These are phyloP conservation scores for Cicer cuneatum DNA, from an alignment of 306 rosid genomes.

Conservation along the genomic window DNA sequence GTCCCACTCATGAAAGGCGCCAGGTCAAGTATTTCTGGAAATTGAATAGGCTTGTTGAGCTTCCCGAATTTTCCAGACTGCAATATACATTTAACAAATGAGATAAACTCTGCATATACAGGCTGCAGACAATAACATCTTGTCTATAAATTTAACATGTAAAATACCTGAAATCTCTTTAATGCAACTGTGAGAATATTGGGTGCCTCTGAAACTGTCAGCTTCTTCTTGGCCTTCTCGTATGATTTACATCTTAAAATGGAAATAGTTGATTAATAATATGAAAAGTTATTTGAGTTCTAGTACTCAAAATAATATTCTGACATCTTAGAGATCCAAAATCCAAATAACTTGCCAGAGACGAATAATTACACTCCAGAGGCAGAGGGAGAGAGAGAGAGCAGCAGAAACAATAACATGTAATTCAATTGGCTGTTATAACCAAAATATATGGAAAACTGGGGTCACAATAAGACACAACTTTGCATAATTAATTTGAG, in stretches of 20 bases:
- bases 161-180: slow-evolving; percentile 91
- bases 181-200: slow-evolving; percentile 94
- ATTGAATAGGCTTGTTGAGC: slow-evolving; percentile 86
- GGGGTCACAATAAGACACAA: slow-evolving; percentile 21
- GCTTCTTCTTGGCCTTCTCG: slow-evolving; percentile 94
- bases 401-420: background rate
- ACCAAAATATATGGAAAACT: background rate
- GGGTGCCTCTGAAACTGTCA: slow-evolving; percentile 91
- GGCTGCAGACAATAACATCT: slow-evolving; percentile 19
- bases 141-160: slow-evolving; percentile 24
- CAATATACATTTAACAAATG: slow-evolving; percentile 29
- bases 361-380: background rate
- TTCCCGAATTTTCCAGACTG: slow-evolving; percentile 98
- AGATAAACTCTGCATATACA: slow-evolving; percentile 27
- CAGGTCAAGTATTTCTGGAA: slow-evolving; percentile 84
- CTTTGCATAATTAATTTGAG: background rate
- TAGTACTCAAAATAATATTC: slow-evolving; percentile 23
- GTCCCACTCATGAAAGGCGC: slow-evolving; percentile 92
- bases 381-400: background rate
- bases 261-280: slow-evolving; percentile 38
- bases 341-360: slow-evolving; percentile 3
- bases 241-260: slow-evolving; percentile 82
- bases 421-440: background rate
- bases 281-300: slow-evolving; percentile 18
- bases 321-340: background rate